These are phyloP conservation scores for Aspergillus steynii DNA, from an alignment of 495 filamentous ascomycete genomes.

Conservation along the genomic window DNA sequence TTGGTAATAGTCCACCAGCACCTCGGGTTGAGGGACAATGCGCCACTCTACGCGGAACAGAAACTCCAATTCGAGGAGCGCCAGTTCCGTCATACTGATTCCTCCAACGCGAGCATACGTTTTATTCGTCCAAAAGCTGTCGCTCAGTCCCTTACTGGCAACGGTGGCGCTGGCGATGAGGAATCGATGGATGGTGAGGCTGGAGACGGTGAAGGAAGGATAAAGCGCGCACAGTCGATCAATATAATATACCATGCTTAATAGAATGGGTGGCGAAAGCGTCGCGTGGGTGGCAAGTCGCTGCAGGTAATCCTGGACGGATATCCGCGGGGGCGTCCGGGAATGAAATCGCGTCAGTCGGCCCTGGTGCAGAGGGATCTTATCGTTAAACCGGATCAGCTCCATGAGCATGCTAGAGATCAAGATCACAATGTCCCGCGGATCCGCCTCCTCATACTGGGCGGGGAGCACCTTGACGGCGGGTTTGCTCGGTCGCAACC, in stretches of 20 bases:
- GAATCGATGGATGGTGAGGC: slow-evolving; percentile 94
- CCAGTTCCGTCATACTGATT: slow-evolving; percentile 82
- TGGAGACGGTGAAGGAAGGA: slow-evolving; percentile 90
- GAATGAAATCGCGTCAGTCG: slow-evolving; percentile 94
- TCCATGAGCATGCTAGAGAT: slow-evolving; percentile 96
- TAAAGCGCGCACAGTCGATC: slow-evolving; percentile 92
- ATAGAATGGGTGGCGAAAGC: slow-evolving; percentile 86
- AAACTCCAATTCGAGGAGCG: slow-evolving; percentile 93
- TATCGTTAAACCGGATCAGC: slow-evolving; percentile 89
- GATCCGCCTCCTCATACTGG: slow-evolving; percentile 74
- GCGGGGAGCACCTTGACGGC: slow-evolving; percentile 70
- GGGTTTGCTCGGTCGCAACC: slow-evolving; percentile 53
- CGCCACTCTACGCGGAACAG: slow-evolving; percentile 89
- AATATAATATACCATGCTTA: slow-evolving; percentile 99
- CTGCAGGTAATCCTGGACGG: slow-evolving; percentile 87
- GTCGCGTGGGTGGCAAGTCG: slow-evolving; percentile 93
- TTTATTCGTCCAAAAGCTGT: slow-evolving; percentile 96
- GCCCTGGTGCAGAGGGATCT: slow-evolving; percentile 77
- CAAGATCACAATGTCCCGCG: slow-evolving; percentile 81
- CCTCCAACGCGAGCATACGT: slow-evolving; percentile 94
- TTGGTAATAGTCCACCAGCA: slow-evolving; percentile 87
- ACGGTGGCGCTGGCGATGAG: slow-evolving; percentile 94
- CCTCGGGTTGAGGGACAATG: slow-evolving; percentile 93
- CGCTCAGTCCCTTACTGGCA: slow-evolving; percentile 91
- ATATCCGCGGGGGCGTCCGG: slow-evolving; percentile 89